Evolutionary conservation across 371 early-diverging fungal genomes (phyloP).

Genomic region (Umbelopsis sp.): DNA sequence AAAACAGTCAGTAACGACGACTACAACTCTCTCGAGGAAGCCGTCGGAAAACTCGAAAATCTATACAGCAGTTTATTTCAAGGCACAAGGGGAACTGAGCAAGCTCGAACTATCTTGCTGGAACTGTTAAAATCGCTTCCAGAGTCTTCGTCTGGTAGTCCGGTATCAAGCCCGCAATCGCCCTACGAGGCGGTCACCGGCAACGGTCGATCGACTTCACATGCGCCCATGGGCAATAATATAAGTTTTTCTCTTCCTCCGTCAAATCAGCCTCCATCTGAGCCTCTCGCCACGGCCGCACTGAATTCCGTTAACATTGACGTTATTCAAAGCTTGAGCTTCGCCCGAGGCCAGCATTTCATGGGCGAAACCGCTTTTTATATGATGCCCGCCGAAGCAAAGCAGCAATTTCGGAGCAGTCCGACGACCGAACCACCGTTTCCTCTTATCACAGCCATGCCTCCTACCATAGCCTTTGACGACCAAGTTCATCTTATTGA

Average conservation of each 20-base stretch:
- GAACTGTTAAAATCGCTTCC: not conserved
- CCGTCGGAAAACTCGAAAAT: not conserved
- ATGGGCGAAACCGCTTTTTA: conserved; percentile 25
- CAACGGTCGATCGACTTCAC: not conserved
- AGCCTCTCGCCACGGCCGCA: conserved; percentile 7
- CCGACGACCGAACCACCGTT: conserved; percentile 22
- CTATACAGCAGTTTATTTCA: not conserved
- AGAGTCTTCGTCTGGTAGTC: conserved; percentile 8
- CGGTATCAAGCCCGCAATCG: not conserved
- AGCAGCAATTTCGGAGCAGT: conserved; percentile 4
- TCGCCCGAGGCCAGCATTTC: conserved; percentile 25
- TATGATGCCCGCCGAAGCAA: conserved; percentile 13
- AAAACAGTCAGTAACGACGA: conserved; percentile 8
- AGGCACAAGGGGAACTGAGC: conserved; percentile 2
- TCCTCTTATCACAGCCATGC: conserved; percentile 1
- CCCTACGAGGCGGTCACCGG: not conserved
- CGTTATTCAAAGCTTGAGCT: conserved; percentile 13
- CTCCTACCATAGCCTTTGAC: conserved; percentile 16
- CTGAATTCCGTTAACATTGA: conserved; percentile 17
- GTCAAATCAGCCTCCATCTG: not conserved
- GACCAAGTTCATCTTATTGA: conserved; percentile 47
- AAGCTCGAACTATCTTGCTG: not conserved
- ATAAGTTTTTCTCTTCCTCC: not conserved
- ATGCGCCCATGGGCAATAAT: not conserved
- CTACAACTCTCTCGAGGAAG: conserved; percentile 1